Evolutionary conservation across 2,329 filamentous ascomycete species (phyloP).

Genomic region (Knufia petricola): DNA sequence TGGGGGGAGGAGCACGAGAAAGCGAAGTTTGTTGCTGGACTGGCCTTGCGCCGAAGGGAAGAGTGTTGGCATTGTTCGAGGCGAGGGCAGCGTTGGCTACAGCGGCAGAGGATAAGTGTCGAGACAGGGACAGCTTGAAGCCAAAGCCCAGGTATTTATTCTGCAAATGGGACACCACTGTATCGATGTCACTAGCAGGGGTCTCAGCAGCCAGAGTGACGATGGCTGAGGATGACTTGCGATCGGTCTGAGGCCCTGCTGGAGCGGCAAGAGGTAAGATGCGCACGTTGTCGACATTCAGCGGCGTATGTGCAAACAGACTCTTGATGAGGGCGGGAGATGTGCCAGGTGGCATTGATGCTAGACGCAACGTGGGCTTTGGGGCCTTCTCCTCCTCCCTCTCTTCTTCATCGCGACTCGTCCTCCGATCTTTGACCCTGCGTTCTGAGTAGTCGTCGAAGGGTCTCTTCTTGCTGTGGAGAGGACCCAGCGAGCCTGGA

Average conservation of each 20-base stretch:
- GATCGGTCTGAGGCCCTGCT: constrained; percentile 42
- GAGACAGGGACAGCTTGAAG: constrained; percentile 68
- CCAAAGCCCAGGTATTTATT: constrained; percentile 80
- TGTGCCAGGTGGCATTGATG: constrained; percentile 44
- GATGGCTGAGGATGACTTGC: constrained; percentile 66
- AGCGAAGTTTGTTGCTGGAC: constrained; percentile 43
- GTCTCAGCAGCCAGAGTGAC: constrained; percentile 74
- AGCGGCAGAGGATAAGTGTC: constrained; percentile 69
- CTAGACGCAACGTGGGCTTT: constrained; percentile 47
- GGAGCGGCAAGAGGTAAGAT: constrained; percentile 51
- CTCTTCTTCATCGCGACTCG: constrained; percentile 35
- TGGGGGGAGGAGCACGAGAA: constrained; percentile 41
- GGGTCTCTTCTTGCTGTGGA: constrained; percentile 47
- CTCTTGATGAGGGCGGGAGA: constrained; percentile 42
- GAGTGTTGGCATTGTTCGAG: constrained; percentile 36
- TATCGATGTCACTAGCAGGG: constrained; percentile 72
- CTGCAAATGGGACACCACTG: constrained; percentile 65
- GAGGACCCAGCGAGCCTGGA: constrained; percentile 52
- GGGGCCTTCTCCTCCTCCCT: constrained; percentile 41
- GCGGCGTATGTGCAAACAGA: constrained; percentile 38
- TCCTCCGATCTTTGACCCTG: constrained; percentile 33
- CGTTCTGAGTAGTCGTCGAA: constrained; percentile 31
- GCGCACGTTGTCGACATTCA: constrained; percentile 64
- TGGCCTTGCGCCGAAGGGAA: constrained; percentile 70
- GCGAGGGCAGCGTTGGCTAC: constrained; percentile 48